Conservation (phyloP, 2,329 filamentous ascomycete species). For the Penicillium sp. region DNA sequence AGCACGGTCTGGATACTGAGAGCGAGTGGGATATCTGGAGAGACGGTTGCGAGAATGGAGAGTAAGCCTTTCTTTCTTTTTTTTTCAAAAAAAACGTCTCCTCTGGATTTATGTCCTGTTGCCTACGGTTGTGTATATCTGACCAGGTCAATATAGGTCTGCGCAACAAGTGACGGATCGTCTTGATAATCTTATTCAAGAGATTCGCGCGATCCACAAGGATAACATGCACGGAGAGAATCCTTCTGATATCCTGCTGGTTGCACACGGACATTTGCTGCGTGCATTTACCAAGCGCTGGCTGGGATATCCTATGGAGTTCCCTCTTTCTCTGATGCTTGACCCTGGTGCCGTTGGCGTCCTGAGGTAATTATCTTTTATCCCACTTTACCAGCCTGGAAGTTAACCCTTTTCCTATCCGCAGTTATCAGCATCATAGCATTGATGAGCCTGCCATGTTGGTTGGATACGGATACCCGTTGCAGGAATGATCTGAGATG, state of each 20-base stretch:
- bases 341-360: conserved; percentile 45
- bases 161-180: conserved; percentile 40
- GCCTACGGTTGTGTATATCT: neutral
- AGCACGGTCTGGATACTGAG: conserved; percentile 50
- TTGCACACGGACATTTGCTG: conserved; percentile 48
- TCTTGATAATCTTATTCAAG: conserved; percentile 43
- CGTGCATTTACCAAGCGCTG: conserved; percentile 50
- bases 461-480: conserved; percentile 42
- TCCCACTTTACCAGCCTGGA: neutral
- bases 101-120: neutral
- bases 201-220: conserved; percentile 43
- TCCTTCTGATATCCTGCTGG: conserved; percentile 38
- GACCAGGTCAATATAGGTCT: conserved; percentile 22
- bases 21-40: conserved; percentile 57
- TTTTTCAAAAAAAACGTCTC: neutral
- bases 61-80: conserved; percentile 39
- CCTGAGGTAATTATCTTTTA: conserved; percentile 32
- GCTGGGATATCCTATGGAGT: conserved; percentile 44
- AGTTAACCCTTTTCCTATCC: neutral
- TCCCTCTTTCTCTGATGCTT: conserved; percentile 45
- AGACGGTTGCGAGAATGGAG: conserved; percentile 58
- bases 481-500: conserved; percentile 13
- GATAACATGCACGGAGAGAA: conserved; percentile 42
- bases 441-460: conserved; percentile 42
- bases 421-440: conserved; percentile 39